A percentile compares a stretch with the other conserved stretches of the same genome.
Evolutionary conservation across 768 basidiomycete genomes (phyloP).

Genomic region (Boletus subcaerulescens): DNA sequence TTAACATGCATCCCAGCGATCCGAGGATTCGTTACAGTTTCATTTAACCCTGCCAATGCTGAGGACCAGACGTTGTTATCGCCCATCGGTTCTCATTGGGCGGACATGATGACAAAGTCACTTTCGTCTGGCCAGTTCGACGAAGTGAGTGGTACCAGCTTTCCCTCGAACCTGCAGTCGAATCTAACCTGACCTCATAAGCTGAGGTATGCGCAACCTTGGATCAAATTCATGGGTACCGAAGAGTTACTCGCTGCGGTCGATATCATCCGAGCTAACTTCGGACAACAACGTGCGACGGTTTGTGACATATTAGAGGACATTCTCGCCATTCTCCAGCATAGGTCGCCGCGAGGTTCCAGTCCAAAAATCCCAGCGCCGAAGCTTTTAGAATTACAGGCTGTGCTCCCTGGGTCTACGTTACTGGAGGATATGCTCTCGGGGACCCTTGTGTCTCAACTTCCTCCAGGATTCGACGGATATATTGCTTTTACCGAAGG

Average conservation of each 20-base stretch:
- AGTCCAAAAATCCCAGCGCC: conserved; percentile 27
- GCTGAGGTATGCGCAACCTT: conserved; percentile 28
- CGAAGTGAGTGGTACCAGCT: conserved; percentile 4
- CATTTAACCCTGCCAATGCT: conserved; percentile 35
- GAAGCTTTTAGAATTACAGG: conserved; percentile 38
- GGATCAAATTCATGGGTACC: conserved; percentile 54
- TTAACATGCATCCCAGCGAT: conserved; percentile 37
- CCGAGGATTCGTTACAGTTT: conserved; percentile 35
- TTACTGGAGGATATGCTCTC: conserved; percentile 51
- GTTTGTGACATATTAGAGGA: conserved; percentile 31
- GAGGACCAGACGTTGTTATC: conserved; percentile 41
- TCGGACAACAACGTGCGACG: neutral
- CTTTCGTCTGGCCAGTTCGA: conserved; percentile 10
- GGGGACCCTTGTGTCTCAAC: conserved; percentile 34
- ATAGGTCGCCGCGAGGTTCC: conserved; percentile 3
- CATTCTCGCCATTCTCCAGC: conserved; percentile 36
- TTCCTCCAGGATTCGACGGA: conserved; percentile 31
- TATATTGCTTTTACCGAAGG: conserved; percentile 5
- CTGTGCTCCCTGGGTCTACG: conserved; percentile 32
- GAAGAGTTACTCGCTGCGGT: conserved; percentile 44
- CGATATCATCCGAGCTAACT: conserved; percentile 32
- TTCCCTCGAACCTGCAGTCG: neutral
- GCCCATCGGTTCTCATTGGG: conserved; percentile 46
- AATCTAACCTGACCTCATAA: conserved; percentile 4
- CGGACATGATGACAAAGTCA: conserved; percentile 11